These are phyloP conservation scores for Pulveroboletus sp. DNA, from an alignment of 768 basidiomycete species.

Conservation along the genomic window DNA sequence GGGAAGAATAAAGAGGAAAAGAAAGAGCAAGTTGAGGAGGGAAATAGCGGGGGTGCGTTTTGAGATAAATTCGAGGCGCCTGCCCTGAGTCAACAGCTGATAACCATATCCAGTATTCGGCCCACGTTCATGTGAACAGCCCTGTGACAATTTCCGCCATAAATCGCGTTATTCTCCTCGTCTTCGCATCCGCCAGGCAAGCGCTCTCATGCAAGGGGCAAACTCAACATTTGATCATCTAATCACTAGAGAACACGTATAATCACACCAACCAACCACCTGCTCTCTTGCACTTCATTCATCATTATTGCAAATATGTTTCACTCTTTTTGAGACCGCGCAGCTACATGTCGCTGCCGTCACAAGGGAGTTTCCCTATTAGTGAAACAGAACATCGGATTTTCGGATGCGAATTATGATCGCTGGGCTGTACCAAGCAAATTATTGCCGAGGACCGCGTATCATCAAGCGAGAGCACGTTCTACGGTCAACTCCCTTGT, in stretches of 20 bases:
- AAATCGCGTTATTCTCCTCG: background rate
- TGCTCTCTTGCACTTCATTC: background rate
- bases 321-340: background rate
- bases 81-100: conserved; percentile 31
- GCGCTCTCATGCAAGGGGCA: background rate
- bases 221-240: no score
- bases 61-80: conserved; percentile 22
- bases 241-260: no score
- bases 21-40: conserved; percentile 9
- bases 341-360: background rate
- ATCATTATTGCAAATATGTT: background rate
- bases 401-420: no score
- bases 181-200: conserved; percentile 5
- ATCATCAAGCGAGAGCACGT: no score
- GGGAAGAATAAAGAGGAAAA: conserved; percentile 13
- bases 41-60: conserved; percentile 19
- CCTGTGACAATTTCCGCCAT: background rate
- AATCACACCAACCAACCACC: background rate
- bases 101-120: conserved; percentile 21
- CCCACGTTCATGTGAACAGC: conserved; percentile 21
- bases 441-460: no score
- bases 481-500: no score
- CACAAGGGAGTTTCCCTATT: background rate
- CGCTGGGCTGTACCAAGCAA: no score
- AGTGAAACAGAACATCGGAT: no score